These are phyloP conservation scores for Hysterangium stoloniferum DNA, from an alignment of 768 basidiomycete genomes.

Conservation along the genomic window DNA sequence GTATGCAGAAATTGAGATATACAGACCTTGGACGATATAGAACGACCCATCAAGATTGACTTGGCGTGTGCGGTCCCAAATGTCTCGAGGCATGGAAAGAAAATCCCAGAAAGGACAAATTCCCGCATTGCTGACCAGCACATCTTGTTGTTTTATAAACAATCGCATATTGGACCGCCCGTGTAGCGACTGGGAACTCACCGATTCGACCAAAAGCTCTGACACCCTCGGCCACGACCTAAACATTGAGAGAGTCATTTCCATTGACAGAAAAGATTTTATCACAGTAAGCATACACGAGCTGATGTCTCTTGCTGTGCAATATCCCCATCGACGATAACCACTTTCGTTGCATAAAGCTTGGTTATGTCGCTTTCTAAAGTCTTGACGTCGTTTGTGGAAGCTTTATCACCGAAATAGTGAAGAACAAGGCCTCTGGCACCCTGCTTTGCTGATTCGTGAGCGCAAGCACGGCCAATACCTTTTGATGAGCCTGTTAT, in stretches of 20 bases:
- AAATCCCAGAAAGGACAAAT: conserved; percentile 77
- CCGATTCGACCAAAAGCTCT: conserved; percentile 58
- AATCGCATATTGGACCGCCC: not conserved
- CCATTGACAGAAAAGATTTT: not conserved
- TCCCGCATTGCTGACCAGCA: conserved; percentile 50
- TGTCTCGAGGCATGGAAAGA: conserved; percentile 55
- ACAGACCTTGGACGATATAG: conserved; percentile 56
- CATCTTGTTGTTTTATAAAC: conserved; percentile 24
- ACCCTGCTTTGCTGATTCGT: conserved; percentile 58
- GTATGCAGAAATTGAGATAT: not conserved
- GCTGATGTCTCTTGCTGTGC: conserved; percentile 45
- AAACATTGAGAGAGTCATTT: not conserved
- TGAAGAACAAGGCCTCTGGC: conserved; percentile 59
- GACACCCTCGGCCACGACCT: conserved; percentile 59
- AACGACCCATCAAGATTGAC: conserved; percentile 75
- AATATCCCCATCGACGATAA: conserved; percentile 61
- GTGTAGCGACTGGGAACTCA: conserved; percentile 28
- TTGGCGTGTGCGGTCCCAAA: conserved; percentile 57
- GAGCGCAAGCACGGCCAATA: conserved; percentile 63
- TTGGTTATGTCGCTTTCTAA: conserved; percentile 41
- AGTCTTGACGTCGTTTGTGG: conserved; percentile 38
- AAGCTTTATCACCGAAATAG: conserved; percentile 53
- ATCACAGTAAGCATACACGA: conserved; percentile 32
- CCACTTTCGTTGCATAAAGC: conserved; percentile 28
- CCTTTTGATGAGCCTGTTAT: conserved; percentile 72